Conservation (phyloP, 163 green algal genomes). For the Prototheca cutis region DNA sequence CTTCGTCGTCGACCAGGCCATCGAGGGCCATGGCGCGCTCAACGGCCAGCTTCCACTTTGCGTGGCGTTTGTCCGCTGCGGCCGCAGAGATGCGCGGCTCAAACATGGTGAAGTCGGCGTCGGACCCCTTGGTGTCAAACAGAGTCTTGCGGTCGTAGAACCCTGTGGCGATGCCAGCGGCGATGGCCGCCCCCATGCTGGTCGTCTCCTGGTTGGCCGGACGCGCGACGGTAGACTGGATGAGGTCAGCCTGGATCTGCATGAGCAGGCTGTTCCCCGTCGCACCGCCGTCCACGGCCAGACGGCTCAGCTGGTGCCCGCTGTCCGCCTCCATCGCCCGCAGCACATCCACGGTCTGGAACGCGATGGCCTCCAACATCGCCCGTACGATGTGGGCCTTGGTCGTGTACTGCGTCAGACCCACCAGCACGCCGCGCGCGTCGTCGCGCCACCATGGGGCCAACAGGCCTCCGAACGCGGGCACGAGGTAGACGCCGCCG, state of each 20-base stretch:
- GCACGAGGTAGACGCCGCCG: constrained; percentile 90
- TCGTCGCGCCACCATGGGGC: constrained; percentile 82
- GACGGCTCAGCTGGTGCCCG: constrained; percentile 20
- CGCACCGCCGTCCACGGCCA: constrained; percentile 82
- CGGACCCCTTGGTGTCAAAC: constrained; percentile 21
- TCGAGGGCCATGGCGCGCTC: constrained; percentile 49
- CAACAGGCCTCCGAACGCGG: constrained; percentile 84
- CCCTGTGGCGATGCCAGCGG: constrained; percentile 73
- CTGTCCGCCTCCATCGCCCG: constrained; percentile 79
- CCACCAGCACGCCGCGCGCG: constrained; percentile 71
- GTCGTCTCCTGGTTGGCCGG: constrained; percentile 86
- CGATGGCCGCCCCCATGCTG: constrained; percentile 74
- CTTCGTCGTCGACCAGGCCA: constrained; percentile 29
- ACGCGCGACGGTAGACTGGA: constrained; percentile 64
- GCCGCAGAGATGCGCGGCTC: constrained; percentile 16
- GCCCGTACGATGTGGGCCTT: constrained; percentile 74
- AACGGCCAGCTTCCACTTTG: constrained; percentile 56
- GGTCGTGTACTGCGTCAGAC: constrained; percentile 56
- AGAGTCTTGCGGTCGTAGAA: constrained; percentile 62
- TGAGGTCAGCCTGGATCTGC: constrained; percentile 79
- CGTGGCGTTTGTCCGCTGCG: constrained; percentile 22
- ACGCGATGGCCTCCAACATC: constrained; percentile 89
- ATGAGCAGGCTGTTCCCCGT: constrained; percentile 68
- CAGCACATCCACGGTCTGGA: constrained; percentile 84
- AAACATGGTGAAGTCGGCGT: constrained; percentile 13